Conservation (phyloP, 768 basidiomycete genomes). For the Glaciozyma antarctica region DNA sequence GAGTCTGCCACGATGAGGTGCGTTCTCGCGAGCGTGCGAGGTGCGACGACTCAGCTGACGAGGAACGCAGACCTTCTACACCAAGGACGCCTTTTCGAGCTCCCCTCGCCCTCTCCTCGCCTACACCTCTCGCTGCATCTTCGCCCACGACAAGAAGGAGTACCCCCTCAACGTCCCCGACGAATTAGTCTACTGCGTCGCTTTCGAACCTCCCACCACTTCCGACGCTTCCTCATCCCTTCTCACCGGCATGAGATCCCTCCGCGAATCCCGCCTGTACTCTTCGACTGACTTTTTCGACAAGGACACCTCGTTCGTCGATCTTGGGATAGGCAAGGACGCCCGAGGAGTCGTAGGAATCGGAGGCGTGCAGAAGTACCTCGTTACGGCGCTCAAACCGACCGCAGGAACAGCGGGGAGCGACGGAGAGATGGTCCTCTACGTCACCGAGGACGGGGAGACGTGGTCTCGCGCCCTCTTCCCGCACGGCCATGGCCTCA, state of each 20-base stretch:
- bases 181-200: slow-evolving; percentile 81
- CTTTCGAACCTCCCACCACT: slow-evolving; percentile 52
- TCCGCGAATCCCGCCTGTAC: slow-evolving; percentile 56
- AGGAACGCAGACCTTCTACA: slow-evolving; percentile 66
- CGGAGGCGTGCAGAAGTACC: slow-evolving; percentile 84
- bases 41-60: background rate
- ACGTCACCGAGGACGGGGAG: slow-evolving; percentile 72
- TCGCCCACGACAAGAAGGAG: slow-evolving; percentile 74
- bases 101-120: slow-evolving; percentile 52
- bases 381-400: slow-evolving; percentile 80
- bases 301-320: slow-evolving; percentile 56
- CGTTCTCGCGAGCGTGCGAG: slow-evolving; percentile 29
- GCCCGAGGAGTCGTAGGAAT: slow-evolving; percentile 85
- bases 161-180: slow-evolving; percentile 67
- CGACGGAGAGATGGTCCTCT: slow-evolving; percentile 66
- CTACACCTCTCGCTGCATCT: slow-evolving; percentile 71
- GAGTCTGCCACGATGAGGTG: slow-evolving; percentile 64
- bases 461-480: slow-evolving; percentile 83
- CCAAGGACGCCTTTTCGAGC: slow-evolving; percentile 68
- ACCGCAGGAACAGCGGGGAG: slow-evolving; percentile 39
- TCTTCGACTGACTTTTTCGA: slow-evolving; percentile 78
- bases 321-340: slow-evolving; percentile 68
- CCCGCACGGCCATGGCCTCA: slow-evolving; percentile 62
- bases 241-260: slow-evolving; percentile 43
- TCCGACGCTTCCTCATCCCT: slow-evolving; percentile 32